These are phyloP conservation scores for Rubroboletus pulcherrimus DNA, from an alignment of 768 basidiomycete genomes.

Conservation along the genomic window DNA sequence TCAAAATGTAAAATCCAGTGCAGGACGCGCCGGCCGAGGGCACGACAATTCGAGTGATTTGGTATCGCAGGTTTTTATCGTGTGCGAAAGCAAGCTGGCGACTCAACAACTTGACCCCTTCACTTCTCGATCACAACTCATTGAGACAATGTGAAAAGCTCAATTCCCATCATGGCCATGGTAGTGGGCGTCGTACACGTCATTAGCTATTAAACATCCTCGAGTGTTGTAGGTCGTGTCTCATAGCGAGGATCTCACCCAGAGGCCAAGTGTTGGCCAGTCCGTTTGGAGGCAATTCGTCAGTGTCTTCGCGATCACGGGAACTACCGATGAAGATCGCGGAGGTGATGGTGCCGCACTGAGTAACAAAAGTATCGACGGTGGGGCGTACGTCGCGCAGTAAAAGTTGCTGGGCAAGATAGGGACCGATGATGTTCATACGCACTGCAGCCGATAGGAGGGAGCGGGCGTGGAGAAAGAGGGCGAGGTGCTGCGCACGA, in stretches of 20 bases:
- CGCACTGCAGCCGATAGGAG: conserved; percentile 90
- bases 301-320: conserved; percentile 1
- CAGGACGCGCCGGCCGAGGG: background rate
- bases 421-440: conserved; percentile 89
- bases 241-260: conserved; percentile 83
- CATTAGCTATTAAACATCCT: conserved; percentile 84
- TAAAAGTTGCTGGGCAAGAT: conserved; percentile 84
- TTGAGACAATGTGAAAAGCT: background rate
- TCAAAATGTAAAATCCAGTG: conserved; percentile 4
- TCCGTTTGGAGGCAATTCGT: conserved; percentile 38
- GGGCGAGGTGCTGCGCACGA: conserved; percentile 79
- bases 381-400: conserved; percentile 68
- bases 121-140: background rate
- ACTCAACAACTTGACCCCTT: background rate
- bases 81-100: background rate
- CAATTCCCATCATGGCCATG: background rate
- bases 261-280: conserved; percentile 95
- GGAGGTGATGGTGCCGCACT: conserved; percentile 48
- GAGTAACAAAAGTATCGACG: conserved; percentile 50
- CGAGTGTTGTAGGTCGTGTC: conserved; percentile 95
- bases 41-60: background rate
- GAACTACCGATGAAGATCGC: conserved; percentile 31
- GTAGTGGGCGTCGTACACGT: background rate
- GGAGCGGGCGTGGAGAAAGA: conserved; percentile 90
- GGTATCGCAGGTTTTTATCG: background rate